Evolutionary conservation across 495 filamentous ascomycete genomes (phyloP).

Genomic region (Parmelia sp.): DNA sequence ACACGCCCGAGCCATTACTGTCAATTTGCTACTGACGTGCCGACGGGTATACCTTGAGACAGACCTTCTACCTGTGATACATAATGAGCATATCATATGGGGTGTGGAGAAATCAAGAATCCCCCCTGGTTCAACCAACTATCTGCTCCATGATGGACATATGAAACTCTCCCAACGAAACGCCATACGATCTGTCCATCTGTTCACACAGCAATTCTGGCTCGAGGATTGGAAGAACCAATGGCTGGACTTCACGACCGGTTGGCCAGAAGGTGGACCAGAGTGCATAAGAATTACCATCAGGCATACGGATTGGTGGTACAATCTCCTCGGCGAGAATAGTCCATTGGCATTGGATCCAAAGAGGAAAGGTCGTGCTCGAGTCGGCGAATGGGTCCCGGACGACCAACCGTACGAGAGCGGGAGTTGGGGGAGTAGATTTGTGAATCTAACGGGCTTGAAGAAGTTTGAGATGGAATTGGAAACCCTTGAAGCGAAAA

Average conservation of each 20-base stretch:
- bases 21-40: constrained; percentile 28
- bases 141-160: constrained; percentile 10
- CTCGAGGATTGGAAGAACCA: constrained; percentile 23
- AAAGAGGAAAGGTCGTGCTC: constrained; percentile 18
- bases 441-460: constrained; percentile 24
- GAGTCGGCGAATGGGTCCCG: constrained; percentile 4
- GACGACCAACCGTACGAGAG: constrained; percentile 12
- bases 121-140: neutral
- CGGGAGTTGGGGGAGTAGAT: constrained; percentile 26
- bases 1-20: constrained; percentile 23
- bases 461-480: constrained; percentile 26
- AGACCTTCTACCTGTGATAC: constrained; percentile 23
- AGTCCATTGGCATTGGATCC: constrained; percentile 27
- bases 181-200: constrained; percentile 21
- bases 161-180: constrained; percentile 11
- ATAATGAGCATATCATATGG: constrained; percentile 29
- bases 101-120: constrained; percentile 13
- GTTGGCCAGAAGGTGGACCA: constrained; percentile 7
- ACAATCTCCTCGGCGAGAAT: constrained; percentile 26
- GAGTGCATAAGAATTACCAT: constrained; percentile 26
- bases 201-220: constrained; percentile 29
- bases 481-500: constrained; percentile 26
- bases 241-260: constrained; percentile 13
- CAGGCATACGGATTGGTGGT: constrained; percentile 35
- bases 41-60: constrained; percentile 31